Evolutionary conservation across 2,329 filamentous ascomycete species (phyloP).

Genomic region (Botrytis fabae): DNA sequence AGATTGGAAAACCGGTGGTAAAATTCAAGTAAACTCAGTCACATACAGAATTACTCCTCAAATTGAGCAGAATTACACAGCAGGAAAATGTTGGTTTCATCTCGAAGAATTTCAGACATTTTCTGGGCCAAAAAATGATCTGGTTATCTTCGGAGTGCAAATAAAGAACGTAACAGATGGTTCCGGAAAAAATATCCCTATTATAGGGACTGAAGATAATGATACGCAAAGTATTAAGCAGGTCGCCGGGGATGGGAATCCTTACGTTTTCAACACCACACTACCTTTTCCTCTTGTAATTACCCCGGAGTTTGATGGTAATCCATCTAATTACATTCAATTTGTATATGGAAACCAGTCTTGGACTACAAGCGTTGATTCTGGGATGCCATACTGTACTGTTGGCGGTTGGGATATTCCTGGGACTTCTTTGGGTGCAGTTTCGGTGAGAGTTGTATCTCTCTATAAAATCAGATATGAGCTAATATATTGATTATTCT

Average conservation of each 20-base stretch:
- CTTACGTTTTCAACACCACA: background rate
- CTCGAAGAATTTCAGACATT: background rate
- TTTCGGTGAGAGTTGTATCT: background rate
- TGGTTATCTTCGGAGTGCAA: background rate
- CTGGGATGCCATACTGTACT: background rate
- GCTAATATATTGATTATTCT: background rate
- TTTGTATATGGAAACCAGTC: background rate
- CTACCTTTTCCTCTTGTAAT: background rate
- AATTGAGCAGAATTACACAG: background rate
- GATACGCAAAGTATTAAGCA: background rate
- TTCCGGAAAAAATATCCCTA: background rate
- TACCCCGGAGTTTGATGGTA: background rate
- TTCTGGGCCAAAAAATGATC: background rate
- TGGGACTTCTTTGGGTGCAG: background rate
- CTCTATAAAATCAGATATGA: background rate
- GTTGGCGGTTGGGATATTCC: background rate
- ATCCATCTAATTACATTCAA: background rate
- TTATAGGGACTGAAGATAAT: background rate
- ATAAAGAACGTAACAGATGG: background rate
- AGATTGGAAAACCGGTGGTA: background rate
- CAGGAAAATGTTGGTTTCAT: background rate
- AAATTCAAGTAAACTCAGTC: background rate
- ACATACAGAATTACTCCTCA: background rate
- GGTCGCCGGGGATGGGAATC: background rate
- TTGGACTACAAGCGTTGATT: background rate